These are phyloP conservation scores for Capronia epimyces DNA, from an alignment of 2,329 filamentous ascomycete genomes.

Conservation along the genomic window DNA sequence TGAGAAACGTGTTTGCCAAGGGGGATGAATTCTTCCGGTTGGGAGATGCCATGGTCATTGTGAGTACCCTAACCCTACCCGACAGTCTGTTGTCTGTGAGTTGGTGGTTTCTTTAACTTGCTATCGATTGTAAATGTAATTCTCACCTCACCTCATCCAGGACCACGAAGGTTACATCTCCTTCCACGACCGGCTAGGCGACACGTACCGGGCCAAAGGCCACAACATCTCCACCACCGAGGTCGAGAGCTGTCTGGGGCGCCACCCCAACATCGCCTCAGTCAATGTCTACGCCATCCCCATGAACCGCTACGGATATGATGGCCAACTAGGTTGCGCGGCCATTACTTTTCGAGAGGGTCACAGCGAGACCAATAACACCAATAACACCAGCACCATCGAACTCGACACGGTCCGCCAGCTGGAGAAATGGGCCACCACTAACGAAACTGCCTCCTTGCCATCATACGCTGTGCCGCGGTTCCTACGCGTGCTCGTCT, in stretches of 20 bases:
- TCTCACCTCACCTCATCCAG: too few relatives aligned
- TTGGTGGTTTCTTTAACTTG: too few relatives aligned
- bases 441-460: conserved; percentile 15
- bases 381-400: not conserved
- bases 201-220: conserved; percentile 57
- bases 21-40: conserved; percentile 78
- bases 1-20: conserved; percentile 65
- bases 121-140: too few relatives aligned
- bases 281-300: conserved; percentile 27
- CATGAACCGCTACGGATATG: conserved; percentile 25
- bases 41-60: conserved; percentile 62
- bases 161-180: conserved; percentile 65
- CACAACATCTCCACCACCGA: conserved; percentile 78
- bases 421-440: conserved; percentile 14
- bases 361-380: conserved; percentile 26
- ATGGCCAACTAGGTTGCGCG: conserved; percentile 19
- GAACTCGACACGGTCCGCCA: conserved; percentile 11
- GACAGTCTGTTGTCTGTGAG: too few relatives aligned
- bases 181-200: conserved; percentile 65
- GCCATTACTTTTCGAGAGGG: conserved; percentile 13
- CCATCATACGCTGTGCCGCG: conserved; percentile 19
- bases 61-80: conserved; percentile 7
- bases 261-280: conserved; percentile 21
- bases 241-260: conserved; percentile 43
- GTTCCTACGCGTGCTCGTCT: conserved; percentile 16